Percentiles rank a stretch among this genome's conserved stretches.
phyloP scores from a whole-genome alignment of 2,329 filamentous ascomycete genomes.

The Clonostachys rosea region DNA sequence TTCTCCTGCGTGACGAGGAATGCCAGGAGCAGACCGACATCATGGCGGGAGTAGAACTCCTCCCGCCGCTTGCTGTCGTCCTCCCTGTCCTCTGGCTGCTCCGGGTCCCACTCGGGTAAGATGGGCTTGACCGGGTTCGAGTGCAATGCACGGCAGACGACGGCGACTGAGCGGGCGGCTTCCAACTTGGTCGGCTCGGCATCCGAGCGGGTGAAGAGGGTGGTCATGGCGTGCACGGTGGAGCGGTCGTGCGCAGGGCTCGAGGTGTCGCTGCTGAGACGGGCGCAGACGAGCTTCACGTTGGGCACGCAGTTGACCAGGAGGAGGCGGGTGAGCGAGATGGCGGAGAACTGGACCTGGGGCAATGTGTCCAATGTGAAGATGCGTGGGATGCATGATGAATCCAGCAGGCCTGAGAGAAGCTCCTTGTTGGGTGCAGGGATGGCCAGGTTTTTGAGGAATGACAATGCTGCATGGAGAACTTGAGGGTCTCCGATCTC shows the following conservation, averaged over 20 bases:
- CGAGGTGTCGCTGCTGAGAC: conserved; percentile 24
- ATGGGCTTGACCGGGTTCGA: conserved; percentile 22
- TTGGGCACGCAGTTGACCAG: conserved; percentile 48
- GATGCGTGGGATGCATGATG: conserved; percentile 42
- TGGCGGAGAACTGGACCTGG: conserved; percentile 56
- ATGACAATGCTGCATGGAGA: conserved; percentile 52
- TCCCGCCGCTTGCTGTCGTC: conserved; percentile 14
- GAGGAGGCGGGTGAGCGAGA: conserved; percentile 53
- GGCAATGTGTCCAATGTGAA: conserved; percentile 45
- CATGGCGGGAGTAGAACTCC: conserved; percentile 41
- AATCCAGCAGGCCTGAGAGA: conserved; percentile 42
- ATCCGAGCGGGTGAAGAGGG: conserved; percentile 29
- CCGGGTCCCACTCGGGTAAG: conserved; percentile 18
- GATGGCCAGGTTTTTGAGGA: conserved; percentile 62
- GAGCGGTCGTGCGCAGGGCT: conserved; percentile 16
- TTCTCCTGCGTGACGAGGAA: conserved; percentile 52
- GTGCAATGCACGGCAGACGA: conserved; percentile 51
- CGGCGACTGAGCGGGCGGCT: conserved; percentile 46
- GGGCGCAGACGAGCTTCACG: conserved; percentile 40
- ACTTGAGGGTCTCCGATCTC: conserved; percentile 41
- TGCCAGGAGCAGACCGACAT: conserved; percentile 35
- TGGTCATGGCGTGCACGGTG: conserved; percentile 27
- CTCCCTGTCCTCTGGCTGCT: conserved; percentile 2
- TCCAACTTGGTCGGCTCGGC: conserved; percentile 53
- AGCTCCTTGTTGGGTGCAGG: conserved; percentile 46